Evolutionary conservation across 202 grass and related monocot species (phyloP).

Genomic region (Sporobolus alterniflorus): DNA sequence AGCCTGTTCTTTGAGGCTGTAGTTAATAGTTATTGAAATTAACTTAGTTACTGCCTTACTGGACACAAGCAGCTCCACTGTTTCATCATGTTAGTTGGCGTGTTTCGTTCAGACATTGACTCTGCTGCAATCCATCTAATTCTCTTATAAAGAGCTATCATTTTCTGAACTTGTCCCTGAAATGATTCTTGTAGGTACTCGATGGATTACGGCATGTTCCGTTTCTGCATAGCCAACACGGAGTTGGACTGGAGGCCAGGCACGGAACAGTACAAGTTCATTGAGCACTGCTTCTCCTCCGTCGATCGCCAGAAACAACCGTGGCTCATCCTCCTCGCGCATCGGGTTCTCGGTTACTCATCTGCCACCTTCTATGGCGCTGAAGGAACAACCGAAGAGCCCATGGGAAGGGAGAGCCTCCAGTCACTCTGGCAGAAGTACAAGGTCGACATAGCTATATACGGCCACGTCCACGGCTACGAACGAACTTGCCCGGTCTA

Average conservation of each 20-base stretch:
- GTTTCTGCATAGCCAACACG: conserved; percentile 87
- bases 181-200: conserved; percentile 61
- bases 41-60: background rate
- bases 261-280: conserved; percentile 87
- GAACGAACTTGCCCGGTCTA: conserved; percentile 92
- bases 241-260: conserved; percentile 79
- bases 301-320: conserved; percentile 90
- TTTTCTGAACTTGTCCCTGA: background rate
- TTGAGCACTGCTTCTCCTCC: conserved; percentile 80
- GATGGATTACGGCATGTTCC: conserved; percentile 83
- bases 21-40: background rate
- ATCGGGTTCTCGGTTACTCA: conserved; percentile 87
- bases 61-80: background rate
- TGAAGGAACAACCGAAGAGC: conserved; percentile 84
- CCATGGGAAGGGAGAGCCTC: conserved; percentile 87
- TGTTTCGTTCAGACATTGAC: background rate
- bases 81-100: background rate
- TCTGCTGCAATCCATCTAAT: background rate
- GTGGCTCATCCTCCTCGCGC: conserved; percentile 95
- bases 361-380: conserved; percentile 71
- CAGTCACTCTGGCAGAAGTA: conserved; percentile 94
- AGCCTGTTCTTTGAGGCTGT: background rate
- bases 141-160: background rate
- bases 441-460: conserved; percentile 83
- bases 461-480: conserved; percentile 86